Evolutionary conservation across 129 eudicot species (phyloP), one percentile per base, ranked within the genome.

Genomic region (Centaurea solstitialis): DNA sequence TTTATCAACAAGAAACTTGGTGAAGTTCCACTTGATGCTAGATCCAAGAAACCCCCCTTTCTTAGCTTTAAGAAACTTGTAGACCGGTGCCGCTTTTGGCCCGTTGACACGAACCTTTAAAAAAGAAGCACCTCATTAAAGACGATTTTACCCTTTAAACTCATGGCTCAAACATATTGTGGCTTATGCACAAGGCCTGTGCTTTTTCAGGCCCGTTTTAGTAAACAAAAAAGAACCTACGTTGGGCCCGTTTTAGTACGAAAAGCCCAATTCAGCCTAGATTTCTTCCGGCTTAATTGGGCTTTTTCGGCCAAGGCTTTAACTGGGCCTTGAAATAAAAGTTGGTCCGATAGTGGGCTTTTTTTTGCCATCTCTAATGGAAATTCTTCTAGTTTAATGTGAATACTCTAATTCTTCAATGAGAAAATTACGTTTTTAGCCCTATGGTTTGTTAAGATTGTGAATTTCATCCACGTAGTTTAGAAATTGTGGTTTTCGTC

Each of bases 11-110:
- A 94, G 91, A 82, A 94, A 94, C 90, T 94, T 94, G 61, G 94
- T 88, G 89, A 95, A 95, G 87, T 95, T 95, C 99, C 99, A 95
- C 79, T 95, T 95, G 77, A 95, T 91, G 69, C 87, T 73, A 33
- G 89, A 85, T 11, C 98, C 97, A 37, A 86, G 82, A 74, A 84
- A 81, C 17, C 91, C 91, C 10, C 87, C 45, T 85, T 84, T 88
- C 76, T 93, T 91, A n/a, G 94, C 89, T 78, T 93, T 95, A 7
- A 95, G 94, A 82, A 90, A 95, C 74, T 90, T 84, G 92, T 90
- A 95, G 5, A 95, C 53, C 0, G 99, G 99, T 62, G 97, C 88
- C 57, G 94, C 83, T 61, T 79, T 80, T 66, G 89, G 73, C 7
- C 99, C 99, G 81, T 95, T 95, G 73, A 87, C 97, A 65, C 87